A percentile compares a stretch with the other conserved stretches of the same genome.
Conservation (phyloP, 2,329 filamentous ascomycete species). For the Ustilaginoidea virens region DNA sequence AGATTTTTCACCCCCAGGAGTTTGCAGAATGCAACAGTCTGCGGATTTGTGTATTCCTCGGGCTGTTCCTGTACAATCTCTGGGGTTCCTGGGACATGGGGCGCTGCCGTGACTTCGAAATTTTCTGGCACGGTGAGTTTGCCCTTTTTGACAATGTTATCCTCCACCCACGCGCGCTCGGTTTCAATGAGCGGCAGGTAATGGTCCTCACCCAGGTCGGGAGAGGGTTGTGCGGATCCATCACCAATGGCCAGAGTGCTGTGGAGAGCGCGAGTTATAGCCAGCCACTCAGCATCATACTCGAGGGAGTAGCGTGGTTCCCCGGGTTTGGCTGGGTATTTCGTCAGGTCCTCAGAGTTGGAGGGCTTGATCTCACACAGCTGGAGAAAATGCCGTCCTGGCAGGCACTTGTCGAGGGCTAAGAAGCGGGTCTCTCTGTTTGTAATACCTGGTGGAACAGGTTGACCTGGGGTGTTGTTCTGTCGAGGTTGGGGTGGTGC, state of each 20-base stretch:
- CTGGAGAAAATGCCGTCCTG: slow-evolving; percentile 68
- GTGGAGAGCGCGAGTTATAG: slow-evolving; percentile 76
- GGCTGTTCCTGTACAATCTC: slow-evolving; percentile 49
- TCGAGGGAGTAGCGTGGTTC: slow-evolving; percentile 40
- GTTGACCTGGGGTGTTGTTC: slow-evolving; percentile 35
- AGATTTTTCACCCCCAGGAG: slow-evolving; percentile 63
- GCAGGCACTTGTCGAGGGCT: slow-evolving; percentile 81
- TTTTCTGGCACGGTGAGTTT: slow-evolving; percentile 61
- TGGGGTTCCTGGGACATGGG: slow-evolving; percentile 43
- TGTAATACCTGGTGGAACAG: slow-evolving; percentile 54
- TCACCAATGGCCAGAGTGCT: slow-evolving; percentile 48
- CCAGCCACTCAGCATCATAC: slow-evolving; percentile 92
- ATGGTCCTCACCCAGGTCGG: slow-evolving; percentile 49
- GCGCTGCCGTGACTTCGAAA: slow-evolving; percentile 61
- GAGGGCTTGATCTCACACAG: slow-evolving; percentile 47
- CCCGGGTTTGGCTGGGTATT: slow-evolving; percentile 8
- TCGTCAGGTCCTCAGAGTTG: slow-evolving; percentile 14
- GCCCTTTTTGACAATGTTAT: slow-evolving; percentile 48
- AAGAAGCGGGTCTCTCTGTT: slow-evolving; percentile 76
- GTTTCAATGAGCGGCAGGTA: slow-evolving; percentile 54
- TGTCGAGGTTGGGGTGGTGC: slow-evolving; percentile 22
- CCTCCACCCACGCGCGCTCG: slow-evolving; percentile 66
- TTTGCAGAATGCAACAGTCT: slow-evolving; percentile 70
- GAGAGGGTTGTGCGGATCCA: slow-evolving; percentile 32
- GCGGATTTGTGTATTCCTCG: slow-evolving; percentile 71